Percentiles rank a stretch among this genome's conserved stretches.
These are phyloP conservation scores for Rhamnella rubrinervis DNA, from an alignment of 331 rosid species.

Conservation along the genomic window DNA sequence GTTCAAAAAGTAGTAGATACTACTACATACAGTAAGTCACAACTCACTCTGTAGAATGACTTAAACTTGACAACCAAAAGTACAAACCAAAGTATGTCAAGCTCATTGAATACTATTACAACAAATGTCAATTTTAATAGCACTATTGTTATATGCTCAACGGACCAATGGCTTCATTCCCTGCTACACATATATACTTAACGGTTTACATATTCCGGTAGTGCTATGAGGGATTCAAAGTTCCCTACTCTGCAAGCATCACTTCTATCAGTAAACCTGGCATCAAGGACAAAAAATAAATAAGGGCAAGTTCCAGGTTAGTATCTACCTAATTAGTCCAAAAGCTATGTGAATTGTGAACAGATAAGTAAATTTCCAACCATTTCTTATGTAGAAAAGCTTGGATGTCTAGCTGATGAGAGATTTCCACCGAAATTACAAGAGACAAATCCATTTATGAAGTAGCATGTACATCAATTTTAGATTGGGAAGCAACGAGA, in stretches of 20 bases:
- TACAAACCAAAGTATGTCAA: conserved; percentile 10
- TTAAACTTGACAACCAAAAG: not conserved
- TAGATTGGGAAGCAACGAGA: not conserved
- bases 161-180: conserved; percentile 49
- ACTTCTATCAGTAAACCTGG: conserved; percentile 16
- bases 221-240: not conserved
- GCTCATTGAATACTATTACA: conserved; percentile 3
- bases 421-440: not conserved
- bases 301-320: not conserved
- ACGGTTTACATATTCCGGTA: conserved; percentile 11
- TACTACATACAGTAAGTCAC: conserved; percentile 9
- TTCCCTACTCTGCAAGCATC: conserved; percentile 17
- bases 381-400: not conserved
- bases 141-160: conserved; percentile 22
- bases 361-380: not conserved
- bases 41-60: conserved; percentile 13
- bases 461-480: not conserved
- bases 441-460: conserved; percentile 1
- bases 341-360: not conserved
- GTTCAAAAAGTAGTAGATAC: not conserved
- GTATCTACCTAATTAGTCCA: not conserved
- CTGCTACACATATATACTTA: conserved; percentile 11
- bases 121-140: conserved; percentile 7
- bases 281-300: conserved; percentile 10
- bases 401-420: not conserved